A percentile compares a stretch with the other conserved stretches of the same genome.
Conservation (phyloP, 345 rosid genomes). For the Punica granatum region DNA sequence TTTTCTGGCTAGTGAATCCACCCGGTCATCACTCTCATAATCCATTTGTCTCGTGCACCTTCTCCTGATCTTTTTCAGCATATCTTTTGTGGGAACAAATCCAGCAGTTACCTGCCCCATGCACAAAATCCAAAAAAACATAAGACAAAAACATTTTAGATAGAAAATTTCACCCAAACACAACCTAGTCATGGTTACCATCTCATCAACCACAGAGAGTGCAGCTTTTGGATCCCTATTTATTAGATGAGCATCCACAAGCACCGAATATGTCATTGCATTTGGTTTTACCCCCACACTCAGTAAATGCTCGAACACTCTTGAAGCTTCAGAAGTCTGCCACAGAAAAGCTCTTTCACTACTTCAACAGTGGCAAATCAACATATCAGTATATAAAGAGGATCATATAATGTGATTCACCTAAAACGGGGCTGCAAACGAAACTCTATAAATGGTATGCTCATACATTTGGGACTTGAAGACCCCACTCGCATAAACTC, state of each 20-base stretch:
- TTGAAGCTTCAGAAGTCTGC: conserved; percentile 83
- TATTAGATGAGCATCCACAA: conserved; percentile 85
- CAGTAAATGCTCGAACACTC: conserved; percentile 71
- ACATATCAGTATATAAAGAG: neutral
- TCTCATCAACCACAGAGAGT: conserved; percentile 49
- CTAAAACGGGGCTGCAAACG: neutral
- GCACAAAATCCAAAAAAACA: neutral
- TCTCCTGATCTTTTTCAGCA: conserved; percentile 68
- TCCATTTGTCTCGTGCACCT: conserved; percentile 82
- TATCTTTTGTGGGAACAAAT: conserved; percentile 71
- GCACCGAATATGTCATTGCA: conserved; percentile 63
- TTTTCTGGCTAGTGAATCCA: conserved; percentile 45
- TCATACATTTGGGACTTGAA: neutral
- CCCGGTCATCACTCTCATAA: conserved; percentile 49
- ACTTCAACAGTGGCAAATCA: neutral
- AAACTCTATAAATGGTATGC: neutral
- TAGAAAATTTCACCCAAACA: neutral
- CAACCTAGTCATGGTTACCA: conserved; percentile 41
- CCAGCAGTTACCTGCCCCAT: conserved; percentile 55
- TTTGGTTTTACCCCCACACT: conserved; percentile 80
- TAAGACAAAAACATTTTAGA: neutral
- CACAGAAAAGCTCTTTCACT: conserved; percentile 10
- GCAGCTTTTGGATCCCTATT: conserved; percentile 83
- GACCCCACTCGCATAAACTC: neutral
- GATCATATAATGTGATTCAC: neutral